Conservation (phyloP, 257 asterid species). For the Salvia miltiorrhiza region DNA sequence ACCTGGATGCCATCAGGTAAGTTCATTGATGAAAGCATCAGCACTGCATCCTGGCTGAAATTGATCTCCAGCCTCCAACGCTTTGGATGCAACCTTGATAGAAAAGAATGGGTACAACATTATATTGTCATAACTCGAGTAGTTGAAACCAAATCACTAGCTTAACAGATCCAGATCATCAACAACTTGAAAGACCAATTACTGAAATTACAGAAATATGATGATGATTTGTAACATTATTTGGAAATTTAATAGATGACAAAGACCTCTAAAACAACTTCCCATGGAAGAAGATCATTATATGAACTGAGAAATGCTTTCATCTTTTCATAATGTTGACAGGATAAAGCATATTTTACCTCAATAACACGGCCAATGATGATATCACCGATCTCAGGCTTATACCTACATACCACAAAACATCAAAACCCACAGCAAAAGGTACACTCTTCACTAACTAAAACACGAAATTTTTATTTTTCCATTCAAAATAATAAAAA, state of each 20-base stretch:
- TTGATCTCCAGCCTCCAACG: slow-evolving; percentile 95
- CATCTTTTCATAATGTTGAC: neutral
- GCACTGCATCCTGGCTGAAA: slow-evolving; percentile 84
- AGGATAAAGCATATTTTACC: slow-evolving; percentile 35
- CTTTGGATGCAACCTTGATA: slow-evolving; percentile 81
- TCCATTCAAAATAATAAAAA: neutral
- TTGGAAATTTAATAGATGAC: too few species aligned
- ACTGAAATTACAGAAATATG: neutral
- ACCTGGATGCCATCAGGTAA: slow-evolving; percentile 98
- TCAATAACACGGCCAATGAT: slow-evolving; percentile 91
- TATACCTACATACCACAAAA: slow-evolving; percentile 51
- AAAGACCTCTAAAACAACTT: too few species aligned
- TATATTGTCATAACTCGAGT: neutral
- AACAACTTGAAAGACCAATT: neutral
- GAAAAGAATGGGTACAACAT: neutral
- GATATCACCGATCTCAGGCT: slow-evolving; percentile 92
- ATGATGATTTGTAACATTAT: neutral
- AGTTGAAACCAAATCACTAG: neutral
- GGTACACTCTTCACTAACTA: neutral
- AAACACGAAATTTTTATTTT: neutral
- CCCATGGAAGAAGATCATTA: neutral
- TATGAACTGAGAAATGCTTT: neutral
- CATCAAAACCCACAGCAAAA: neutral
- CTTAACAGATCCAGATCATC: neutral
- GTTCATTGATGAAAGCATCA: slow-evolving; percentile 95